Conservation (phyloP, 306 rosid species). For the Dalbergia cultrata region DNA sequence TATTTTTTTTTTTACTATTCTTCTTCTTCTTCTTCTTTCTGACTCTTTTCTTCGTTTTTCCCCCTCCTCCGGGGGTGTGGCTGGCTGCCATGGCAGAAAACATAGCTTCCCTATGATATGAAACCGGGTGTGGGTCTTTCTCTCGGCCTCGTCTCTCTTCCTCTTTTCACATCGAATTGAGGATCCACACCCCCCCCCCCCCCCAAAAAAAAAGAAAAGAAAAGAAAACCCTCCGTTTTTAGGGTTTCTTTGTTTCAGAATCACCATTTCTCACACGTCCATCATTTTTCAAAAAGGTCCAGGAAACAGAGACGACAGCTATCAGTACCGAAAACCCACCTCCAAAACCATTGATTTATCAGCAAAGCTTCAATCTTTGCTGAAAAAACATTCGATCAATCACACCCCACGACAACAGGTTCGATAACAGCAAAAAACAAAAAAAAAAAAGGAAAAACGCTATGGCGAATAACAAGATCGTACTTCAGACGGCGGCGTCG, state of each 20-base stretch:
- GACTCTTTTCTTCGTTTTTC: too few relatives aligned
- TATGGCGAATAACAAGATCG: constrained; percentile 52
- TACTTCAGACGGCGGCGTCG: constrained; percentile 47
- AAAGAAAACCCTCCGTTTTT: background rate
- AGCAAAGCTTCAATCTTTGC: constrained; percentile 32
- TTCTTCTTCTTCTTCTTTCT: background rate
- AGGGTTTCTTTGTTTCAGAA: background rate
- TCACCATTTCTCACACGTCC: too few relatives aligned
- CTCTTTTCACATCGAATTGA: constrained; percentile 29
- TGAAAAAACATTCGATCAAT: background rate
- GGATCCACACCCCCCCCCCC: constrained; percentile 41
- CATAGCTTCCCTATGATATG: background rate
- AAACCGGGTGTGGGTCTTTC: constrained; percentile 41
- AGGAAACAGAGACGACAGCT: background rate
- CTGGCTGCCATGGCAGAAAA: constrained; percentile 19
- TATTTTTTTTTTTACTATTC: too few relatives aligned
- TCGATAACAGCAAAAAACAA: too few relatives aligned
- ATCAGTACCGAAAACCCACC: constrained; percentile 14
- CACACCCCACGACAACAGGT: background rate
- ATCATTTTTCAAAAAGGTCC: background rate
- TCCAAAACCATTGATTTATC: background rate
- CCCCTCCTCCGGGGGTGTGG: background rate
- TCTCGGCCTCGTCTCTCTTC: background rate
- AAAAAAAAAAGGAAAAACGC: too few relatives aligned
- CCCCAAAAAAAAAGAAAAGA: background rate